phyloP scores from a whole-genome alignment of 805 yeast genomes.

The Candida pseudofarinosa region DNA sequence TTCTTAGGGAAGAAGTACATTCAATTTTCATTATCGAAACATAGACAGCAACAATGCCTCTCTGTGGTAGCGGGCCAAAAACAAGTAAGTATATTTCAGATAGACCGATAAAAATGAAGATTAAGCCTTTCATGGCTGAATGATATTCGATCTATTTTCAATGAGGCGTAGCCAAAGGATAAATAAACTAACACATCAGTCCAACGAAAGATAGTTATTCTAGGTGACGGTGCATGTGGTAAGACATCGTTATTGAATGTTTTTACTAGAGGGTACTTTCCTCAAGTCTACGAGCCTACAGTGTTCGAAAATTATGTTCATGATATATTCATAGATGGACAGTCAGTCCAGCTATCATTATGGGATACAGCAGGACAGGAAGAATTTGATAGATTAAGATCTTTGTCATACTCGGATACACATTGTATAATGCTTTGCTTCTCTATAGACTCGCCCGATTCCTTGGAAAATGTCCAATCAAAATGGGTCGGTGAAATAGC shows the following conservation, averaged over 20 bases:
- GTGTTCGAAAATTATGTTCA: slow-evolving; percentile 97
- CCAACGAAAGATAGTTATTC: slow-evolving; percentile 87
- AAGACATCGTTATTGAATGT: slow-evolving; percentile 92
- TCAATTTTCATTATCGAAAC: not conserved
- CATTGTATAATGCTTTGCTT: slow-evolving; percentile 97
- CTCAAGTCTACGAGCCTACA: slow-evolving; percentile 97
- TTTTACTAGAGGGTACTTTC: slow-evolving; percentile 95
- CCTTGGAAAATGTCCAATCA: slow-evolving; percentile 89
- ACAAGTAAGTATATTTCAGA: slow-evolving; percentile 36
- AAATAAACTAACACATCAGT: slow-evolving; percentile 35
- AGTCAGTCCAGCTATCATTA: slow-evolving; percentile 83
- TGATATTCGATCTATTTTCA: too few relatives aligned
- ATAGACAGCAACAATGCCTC: slow-evolving; percentile 24
- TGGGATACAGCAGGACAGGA: slow-evolving; percentile 99
- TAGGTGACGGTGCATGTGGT: slow-evolving; percentile 99
- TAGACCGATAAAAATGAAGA: too few relatives aligned
- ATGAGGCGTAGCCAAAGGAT: not conserved
- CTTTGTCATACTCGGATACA: slow-evolving; percentile 90
- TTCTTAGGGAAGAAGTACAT: not conserved
- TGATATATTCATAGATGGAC: slow-evolving; percentile 92
- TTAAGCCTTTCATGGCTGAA: too few relatives aligned
- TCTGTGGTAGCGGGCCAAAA: slow-evolving; percentile 41
- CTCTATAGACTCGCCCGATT: slow-evolving; percentile 89
- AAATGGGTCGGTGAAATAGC: slow-evolving; percentile 97
- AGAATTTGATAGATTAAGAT: slow-evolving; percentile 91